Evolutionary conservation across 2,329 filamentous ascomycete species (phyloP).

Genomic region (Pseudogymnoascus sp.): DNA sequence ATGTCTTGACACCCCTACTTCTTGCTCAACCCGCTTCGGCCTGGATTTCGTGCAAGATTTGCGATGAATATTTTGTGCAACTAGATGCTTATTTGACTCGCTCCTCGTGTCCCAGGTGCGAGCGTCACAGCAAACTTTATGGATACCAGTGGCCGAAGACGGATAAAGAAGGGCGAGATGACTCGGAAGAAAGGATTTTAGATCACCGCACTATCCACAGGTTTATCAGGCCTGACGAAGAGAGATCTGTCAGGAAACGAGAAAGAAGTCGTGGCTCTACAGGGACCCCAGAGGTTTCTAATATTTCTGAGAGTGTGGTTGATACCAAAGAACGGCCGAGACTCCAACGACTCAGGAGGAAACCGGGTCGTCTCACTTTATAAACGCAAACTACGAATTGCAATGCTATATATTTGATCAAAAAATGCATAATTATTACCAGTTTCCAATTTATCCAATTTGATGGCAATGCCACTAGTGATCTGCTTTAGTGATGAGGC

Average conservation of each 20-base stretch:
- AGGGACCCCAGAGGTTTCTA: background rate
- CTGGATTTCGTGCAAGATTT: constrained; percentile 87
- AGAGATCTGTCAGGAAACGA: constrained; percentile 32
- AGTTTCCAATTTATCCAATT: background rate
- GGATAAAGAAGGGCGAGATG: constrained; percentile 64
- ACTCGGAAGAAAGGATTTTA: constrained; percentile 59
- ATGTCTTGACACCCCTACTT: constrained; percentile 70
- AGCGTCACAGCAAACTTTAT: constrained; percentile 91
- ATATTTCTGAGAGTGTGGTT: background rate
- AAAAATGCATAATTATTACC: background rate
- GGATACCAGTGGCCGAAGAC: constrained; percentile 96
- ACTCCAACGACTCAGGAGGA: background rate
- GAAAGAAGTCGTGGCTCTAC: constrained; percentile 10
- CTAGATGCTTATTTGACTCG: constrained; percentile 79
- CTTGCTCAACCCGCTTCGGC: constrained; percentile 66
- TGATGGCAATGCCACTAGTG: background rate
- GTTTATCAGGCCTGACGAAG: constrained; percentile 66
- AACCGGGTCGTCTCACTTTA: background rate
- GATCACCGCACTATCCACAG: constrained; percentile 85
- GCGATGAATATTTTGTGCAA: constrained; percentile 76
- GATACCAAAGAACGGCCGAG: background rate
- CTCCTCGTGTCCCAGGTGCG: constrained; percentile 81
- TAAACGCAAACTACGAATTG: constrained; percentile 1
- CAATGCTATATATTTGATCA: constrained; percentile 3
- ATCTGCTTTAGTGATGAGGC: background rate